phyloP scores from a whole-genome alignment of 2,329 filamentous ascomycete genomes.

The Sporothrix euskadiensis region DNA sequence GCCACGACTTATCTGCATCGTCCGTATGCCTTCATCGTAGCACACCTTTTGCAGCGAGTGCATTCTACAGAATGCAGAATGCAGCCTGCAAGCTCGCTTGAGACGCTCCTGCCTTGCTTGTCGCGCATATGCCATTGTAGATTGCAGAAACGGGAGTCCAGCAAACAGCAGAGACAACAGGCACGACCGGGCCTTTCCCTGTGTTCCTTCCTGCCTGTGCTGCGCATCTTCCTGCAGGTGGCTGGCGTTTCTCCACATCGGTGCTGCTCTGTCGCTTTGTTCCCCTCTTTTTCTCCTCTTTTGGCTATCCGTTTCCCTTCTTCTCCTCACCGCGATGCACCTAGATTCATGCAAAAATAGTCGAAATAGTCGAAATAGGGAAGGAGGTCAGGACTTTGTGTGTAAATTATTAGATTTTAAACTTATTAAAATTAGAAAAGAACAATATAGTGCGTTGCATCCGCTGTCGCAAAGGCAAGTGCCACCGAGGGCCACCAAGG shows the following conservation, averaged over 20 bases:
- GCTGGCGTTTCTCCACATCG: conserved; percentile 11
- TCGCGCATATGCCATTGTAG: neutral
- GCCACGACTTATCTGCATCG: neutral
- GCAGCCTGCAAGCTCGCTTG: neutral
- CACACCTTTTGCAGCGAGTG: neutral
- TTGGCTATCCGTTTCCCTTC: neutral
- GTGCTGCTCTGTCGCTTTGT: neutral
- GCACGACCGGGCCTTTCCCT: neutral
- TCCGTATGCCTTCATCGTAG: neutral
- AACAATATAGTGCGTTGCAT: no score
- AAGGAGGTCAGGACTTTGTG: neutral
- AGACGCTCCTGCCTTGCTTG: neutral
- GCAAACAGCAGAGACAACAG: no score
- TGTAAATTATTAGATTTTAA: no score
- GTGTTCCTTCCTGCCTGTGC: neutral
- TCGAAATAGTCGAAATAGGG: neutral
- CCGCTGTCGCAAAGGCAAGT: neutral
- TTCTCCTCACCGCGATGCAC: neutral
- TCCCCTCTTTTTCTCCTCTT: conserved; percentile 8
- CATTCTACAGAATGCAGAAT: neutral
- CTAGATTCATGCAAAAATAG: neutral
- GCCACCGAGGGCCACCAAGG: neutral
- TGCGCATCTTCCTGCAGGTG: neutral
- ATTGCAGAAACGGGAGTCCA: neutral
- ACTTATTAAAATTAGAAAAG: no score